Evolutionary conservation across 805 yeast genomes (phyloP).

Genomic region (Kuraishia hungarica): DNA sequence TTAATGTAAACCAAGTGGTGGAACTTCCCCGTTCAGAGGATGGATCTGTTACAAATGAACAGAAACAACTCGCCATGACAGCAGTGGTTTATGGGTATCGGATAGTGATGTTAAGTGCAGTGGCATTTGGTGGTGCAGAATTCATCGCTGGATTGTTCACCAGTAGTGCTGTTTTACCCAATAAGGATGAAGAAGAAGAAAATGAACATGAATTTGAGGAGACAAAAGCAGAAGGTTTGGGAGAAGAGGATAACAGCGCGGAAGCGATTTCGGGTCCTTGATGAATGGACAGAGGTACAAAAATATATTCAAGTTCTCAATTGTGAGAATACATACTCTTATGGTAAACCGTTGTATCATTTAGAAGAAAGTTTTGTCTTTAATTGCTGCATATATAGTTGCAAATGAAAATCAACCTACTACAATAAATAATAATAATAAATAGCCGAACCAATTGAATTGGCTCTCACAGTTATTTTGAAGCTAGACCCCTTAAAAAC

Average conservation of each 20-base stretch:
- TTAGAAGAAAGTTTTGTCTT: too few species aligned
- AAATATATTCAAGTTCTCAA: too few species aligned
- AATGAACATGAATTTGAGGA: background rate
- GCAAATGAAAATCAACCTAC: too few species aligned
- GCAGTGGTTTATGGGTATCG: slow-evolving; percentile 10
- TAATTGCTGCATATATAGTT: too few species aligned
- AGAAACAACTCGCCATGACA: background rate
- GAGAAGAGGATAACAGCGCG: background rate
- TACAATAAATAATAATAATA: too few species aligned
- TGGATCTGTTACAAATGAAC: background rate
- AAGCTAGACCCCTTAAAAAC: slow-evolving; percentile 18
- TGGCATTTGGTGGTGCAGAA: slow-evolving; percentile 12
- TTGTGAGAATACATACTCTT: too few species aligned
- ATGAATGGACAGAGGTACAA: background rate
- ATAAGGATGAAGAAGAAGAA: background rate
- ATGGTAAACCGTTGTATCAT: too few species aligned
- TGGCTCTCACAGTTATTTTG: background rate
- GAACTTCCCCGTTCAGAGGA: background rate
- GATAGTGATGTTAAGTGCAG: slow-evolving; percentile 11
- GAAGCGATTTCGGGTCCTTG: background rate
- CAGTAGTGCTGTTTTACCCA: background rate
- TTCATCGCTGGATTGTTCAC: slow-evolving; percentile 8
- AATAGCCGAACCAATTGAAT: too few species aligned
- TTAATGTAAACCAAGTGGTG: background rate
- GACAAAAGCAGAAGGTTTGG: background rate